phyloP scores from a whole-genome alignment of 257 asterid species.

The Voacanga thouarsii region DNA sequence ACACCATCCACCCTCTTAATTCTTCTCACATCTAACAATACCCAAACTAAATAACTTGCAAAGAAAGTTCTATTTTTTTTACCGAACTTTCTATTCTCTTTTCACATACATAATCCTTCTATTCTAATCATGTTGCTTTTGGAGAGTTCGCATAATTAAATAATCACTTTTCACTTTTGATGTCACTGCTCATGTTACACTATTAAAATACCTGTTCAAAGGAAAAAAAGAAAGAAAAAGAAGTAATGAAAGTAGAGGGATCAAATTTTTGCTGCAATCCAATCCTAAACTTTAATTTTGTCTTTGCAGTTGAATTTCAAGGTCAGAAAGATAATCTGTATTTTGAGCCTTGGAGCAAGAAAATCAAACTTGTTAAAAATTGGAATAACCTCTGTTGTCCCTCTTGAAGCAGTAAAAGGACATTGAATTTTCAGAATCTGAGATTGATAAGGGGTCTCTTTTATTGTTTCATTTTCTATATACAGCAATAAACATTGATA shows the following conservation, averaged over 20 bases:
- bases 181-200: no score
- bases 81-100: not conserved
- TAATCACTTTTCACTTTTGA: not conserved
- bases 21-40: no score
- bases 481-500: not conserved
- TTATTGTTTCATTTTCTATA: not conserved
- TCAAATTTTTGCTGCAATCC: not conserved
- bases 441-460: not conserved
- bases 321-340: not conserved
- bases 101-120: no score
- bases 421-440: not conserved
- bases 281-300: not conserved
- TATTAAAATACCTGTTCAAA: not conserved
- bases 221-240: no score
- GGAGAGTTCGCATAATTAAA: no score
- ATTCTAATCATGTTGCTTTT: no score
- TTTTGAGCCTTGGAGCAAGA: not conserved
- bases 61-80: not conserved
- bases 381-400: not conserved
- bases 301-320: not conserved
- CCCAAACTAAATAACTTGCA: not conserved
- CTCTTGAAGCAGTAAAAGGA: not conserved
- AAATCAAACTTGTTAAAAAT: not conserved
- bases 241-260: not conserved
- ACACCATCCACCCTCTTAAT: not conserved